Conservation (phyloP, 164 flowering plant genomes). For the Macadamia integrifolia region DNA sequence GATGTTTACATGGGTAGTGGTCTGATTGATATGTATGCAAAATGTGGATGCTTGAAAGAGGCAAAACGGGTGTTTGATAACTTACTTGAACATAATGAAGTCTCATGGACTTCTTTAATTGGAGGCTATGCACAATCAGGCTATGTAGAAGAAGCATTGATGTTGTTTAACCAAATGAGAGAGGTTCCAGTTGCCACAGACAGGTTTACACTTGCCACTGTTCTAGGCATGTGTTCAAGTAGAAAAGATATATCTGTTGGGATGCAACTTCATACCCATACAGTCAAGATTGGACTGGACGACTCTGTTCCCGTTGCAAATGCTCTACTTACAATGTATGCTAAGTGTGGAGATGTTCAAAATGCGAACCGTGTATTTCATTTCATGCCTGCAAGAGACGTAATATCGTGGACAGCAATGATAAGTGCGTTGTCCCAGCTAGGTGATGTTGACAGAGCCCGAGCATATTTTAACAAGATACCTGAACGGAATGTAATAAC, state of each 20-base stretch:
- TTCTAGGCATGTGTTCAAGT: slow-evolving; percentile 39
- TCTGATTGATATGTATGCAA: slow-evolving; percentile 54
- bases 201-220: slow-evolving; percentile 43
- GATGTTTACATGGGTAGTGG: slow-evolving; percentile 44
- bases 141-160: slow-evolving; percentile 35
- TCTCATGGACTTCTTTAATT: slow-evolving; percentile 53
- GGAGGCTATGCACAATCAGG: slow-evolving; percentile 40
- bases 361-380: slow-evolving; percentile 28
- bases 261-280: slow-evolving; percentile 32
- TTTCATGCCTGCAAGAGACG: slow-evolving; percentile 30
- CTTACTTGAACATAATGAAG: slow-evolving; percentile 30
- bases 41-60: slow-evolving; percentile 35
- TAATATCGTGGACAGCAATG: slow-evolving; percentile 42
- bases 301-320: slow-evolving; percentile 34
- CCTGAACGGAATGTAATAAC: slow-evolving; percentile 35
- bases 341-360: slow-evolving; percentile 22
- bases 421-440: slow-evolving; percentile 29
- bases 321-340: slow-evolving; percentile 41
- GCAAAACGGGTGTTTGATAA: slow-evolving; percentile 37
- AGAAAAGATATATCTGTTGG: slow-evolving; percentile 28
- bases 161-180: slow-evolving; percentile 41
- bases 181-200: slow-evolving; percentile 26
- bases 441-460: slow-evolving; percentile 30
- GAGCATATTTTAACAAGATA: slow-evolving; percentile 34
- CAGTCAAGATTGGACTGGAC: slow-evolving; percentile 35